These are phyloP conservation scores for Thermomyces lanuginosus DNA, from an alignment of 2,329 filamentous ascomycete genomes.

Conservation along the genomic window DNA sequence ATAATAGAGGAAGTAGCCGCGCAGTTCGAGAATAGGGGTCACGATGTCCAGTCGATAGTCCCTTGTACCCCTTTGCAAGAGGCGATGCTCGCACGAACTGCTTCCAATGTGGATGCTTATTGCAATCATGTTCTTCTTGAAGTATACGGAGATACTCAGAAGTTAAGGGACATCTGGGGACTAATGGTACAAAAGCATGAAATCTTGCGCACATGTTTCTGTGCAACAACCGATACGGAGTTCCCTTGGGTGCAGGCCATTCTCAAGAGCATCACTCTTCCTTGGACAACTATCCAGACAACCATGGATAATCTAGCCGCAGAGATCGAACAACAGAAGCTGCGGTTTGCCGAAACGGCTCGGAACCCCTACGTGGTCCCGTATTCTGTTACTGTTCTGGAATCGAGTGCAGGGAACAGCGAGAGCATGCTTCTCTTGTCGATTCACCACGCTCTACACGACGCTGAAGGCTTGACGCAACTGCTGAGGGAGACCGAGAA, in stretches of 20 bases:
- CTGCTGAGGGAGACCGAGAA: slow-evolving; percentile 56
- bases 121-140: slow-evolving; percentile 55
- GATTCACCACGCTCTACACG: slow-evolving; percentile 74
- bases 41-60: slow-evolving; percentile 39
- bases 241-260: slow-evolving; percentile 60
- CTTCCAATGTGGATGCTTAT: slow-evolving; percentile 40
- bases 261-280: slow-evolving; percentile 32
- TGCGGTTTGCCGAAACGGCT: slow-evolving; percentile 8
- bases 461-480: slow-evolving; percentile 57
- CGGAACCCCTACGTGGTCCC: slow-evolving; percentile 13
- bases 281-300: slow-evolving; percentile 33
- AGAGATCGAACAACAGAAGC: slow-evolving; percentile 32
- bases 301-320: slow-evolving; percentile 14
- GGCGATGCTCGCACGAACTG: slow-evolving; percentile 56
- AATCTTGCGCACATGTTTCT: slow-evolving; percentile 64
- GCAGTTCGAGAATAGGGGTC: slow-evolving; percentile 17
- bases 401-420: slow-evolving; percentile 4
- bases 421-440: slow-evolving; percentile 26
- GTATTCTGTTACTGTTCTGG: slow-evolving; percentile 14
- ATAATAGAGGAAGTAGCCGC: slow-evolving; percentile 17
- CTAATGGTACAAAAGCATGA: slow-evolving; percentile 49
- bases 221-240: slow-evolving; percentile 42
- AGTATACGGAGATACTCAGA: slow-evolving; percentile 34
- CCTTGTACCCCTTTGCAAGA: slow-evolving; percentile 81
- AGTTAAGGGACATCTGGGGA: slow-evolving; percentile 46